Base-by-base conservation (phyloP, 805 yeast species). In the Barnettozyma californica region DNA sequence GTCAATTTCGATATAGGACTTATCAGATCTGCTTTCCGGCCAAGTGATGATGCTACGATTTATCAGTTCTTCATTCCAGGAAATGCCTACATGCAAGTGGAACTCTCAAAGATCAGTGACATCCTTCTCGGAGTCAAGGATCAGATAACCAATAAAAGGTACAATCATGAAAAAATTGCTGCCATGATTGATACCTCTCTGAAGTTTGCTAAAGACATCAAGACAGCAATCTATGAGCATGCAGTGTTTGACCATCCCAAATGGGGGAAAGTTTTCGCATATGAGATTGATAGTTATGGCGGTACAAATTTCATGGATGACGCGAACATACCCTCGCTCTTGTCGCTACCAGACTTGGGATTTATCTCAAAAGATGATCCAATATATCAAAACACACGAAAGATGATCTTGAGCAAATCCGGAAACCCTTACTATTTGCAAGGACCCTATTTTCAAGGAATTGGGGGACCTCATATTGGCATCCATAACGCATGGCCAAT, bases 401-500 rank as follows among this genome's bases (percentile, higher is more conserved):
- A 73, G 44, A 85, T 90, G 95, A 70, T 89, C 10, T 67, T 87
- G 20, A 72, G 81, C 2, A 78, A 76, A 47, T 57, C 66, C 5
- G 94, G 94, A 0, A 89, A 89, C 61, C 96, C 97, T 1, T 89
- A 87, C 64, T 89, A 68, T 57, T 67, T 86, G 39, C 63, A 67
- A 37, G 96, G 96, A 0, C 56, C 58, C 5, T 66, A 64, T 53
- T 84, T 90, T 59, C 73, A 76, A 54, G 96, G 96, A 0, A 76
- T 90, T 51, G 96, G 97, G 0, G 96, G 96, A 0, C 97, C 97
- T 0, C 97, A 89, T 63, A 78, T 89, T 38, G 96, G 96, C 1
- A 74, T 84, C 20, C 69, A 73, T 19, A 74, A 82, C 61, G 95
- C 95, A 0, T 89, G 97, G 97, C 96, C 96, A 13, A 84, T 89